Evolutionary conservation across 768 basidiomycete species (phyloP).

Genomic region (Serendipita sp.): DNA sequence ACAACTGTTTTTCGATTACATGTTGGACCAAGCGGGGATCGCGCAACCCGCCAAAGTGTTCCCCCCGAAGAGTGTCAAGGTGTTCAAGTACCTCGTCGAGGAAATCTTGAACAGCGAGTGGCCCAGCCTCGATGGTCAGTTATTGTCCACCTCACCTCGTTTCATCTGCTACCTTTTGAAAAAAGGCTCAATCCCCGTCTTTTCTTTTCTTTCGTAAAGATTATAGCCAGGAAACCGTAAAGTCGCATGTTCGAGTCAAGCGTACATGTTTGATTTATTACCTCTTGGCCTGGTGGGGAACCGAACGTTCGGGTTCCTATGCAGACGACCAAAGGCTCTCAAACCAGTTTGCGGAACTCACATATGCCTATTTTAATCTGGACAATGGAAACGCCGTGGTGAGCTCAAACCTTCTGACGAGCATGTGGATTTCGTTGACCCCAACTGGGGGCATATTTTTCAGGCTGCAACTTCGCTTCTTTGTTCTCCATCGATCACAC

Average conservation of each 20-base stretch:
- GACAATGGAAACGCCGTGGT: not conserved
- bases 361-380: not conserved
- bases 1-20: not conserved
- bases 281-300: constrained; percentile 2
- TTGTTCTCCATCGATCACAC: not conserved
- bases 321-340: not conserved
- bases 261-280: not conserved
- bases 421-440: not conserved
- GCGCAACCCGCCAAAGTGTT: not conserved
- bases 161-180: no score
- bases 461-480: not conserved
- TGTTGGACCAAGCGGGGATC: not conserved
- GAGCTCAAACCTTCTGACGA: not conserved
- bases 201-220: no score
- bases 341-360: not conserved
- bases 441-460: no score
- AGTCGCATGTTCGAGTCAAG: no score
- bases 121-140: not conserved
- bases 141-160: no score
- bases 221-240: no score
- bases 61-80: not conserved
- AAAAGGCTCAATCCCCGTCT: no score
- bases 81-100: not conserved
- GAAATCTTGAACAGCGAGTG: not conserved
- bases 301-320: not conserved